phyloP scores from a whole-genome alignment of 2,329 filamentous ascomycete genomes.

The Exophiala oligosperma region DNA sequence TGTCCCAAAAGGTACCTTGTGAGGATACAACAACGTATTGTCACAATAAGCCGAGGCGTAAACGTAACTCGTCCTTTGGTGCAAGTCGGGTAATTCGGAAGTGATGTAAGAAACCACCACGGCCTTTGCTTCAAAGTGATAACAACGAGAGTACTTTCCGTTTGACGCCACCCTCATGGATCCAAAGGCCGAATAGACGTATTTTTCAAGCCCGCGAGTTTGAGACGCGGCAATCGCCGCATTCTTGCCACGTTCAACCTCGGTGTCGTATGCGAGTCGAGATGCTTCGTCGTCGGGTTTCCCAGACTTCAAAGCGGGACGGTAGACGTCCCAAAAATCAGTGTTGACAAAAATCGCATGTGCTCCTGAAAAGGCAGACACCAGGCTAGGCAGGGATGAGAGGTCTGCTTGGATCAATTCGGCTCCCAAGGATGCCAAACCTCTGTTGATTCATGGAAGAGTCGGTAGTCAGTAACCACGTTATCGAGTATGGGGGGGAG shows the following conservation, averaged over 20 bases:
- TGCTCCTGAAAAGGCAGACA: slow-evolving; percentile 2
- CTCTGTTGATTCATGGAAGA: background rate
- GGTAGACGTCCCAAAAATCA: slow-evolving; percentile 12
- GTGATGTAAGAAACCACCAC: slow-evolving; percentile 6
- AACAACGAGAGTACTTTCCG: slow-evolving; percentile 10
- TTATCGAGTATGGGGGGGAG: background rate
- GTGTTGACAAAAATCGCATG: slow-evolving; percentile 13
- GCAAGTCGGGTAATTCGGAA: slow-evolving; percentile 3
- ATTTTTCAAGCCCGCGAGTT: slow-evolving; percentile 7
- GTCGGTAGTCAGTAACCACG: background rate
- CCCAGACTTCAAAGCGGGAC: background rate
- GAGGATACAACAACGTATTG: slow-evolving; percentile 11
- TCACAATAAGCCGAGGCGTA: slow-evolving; percentile 7
- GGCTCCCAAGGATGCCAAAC: slow-evolving; percentile 6
- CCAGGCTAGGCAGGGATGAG: slow-evolving; percentile 4
- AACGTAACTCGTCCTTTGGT: slow-evolving; percentile 2
- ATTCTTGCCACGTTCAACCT: slow-evolving; percentile 8
- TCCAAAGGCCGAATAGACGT: slow-evolving; percentile 12
- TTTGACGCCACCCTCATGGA: slow-evolving; percentile 13
- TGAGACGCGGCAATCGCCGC: slow-evolving; percentile 6
- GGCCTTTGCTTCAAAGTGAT: slow-evolving; percentile 11
- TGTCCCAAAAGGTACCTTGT: slow-evolving; percentile 7
- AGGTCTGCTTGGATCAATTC: slow-evolving; percentile 14
- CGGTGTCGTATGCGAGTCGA: slow-evolving; percentile 10
- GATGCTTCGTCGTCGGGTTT: slow-evolving; percentile 2